Conservation (phyloP, 805 yeast species). For the Candida easanensis region DNA sequence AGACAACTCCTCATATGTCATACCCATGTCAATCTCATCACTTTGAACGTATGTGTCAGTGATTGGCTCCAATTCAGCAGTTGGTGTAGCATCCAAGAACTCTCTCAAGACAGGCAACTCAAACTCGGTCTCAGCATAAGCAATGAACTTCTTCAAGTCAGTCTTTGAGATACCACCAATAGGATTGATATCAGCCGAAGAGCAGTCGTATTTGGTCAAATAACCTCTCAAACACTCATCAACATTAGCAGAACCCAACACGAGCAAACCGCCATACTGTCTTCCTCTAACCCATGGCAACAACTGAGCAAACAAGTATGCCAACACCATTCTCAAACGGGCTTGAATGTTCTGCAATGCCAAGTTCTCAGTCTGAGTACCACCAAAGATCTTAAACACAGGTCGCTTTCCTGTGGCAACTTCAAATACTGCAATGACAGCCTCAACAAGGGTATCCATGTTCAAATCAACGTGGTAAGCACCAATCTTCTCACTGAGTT, state of each 20-base stretch:
- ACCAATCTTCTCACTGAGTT: constrained; percentile 72
- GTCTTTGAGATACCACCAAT: constrained; percentile 98
- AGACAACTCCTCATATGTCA: constrained; percentile 92
- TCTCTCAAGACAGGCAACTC: constrained; percentile 73
- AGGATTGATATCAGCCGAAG: constrained; percentile 96
- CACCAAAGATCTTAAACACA: constrained; percentile 88
- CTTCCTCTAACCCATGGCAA: constrained; percentile 91
- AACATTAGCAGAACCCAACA: constrained; percentile 93
- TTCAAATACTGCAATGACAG: constrained; percentile 75
- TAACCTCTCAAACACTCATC: constrained; percentile 97
- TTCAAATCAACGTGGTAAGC: constrained; percentile 89
- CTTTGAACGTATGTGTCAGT: constrained; percentile 90
- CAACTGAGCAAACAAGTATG: constrained; percentile 89
- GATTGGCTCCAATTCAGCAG: constrained; percentile 97
- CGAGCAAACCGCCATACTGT: constrained; percentile 70
- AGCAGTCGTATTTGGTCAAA: constrained; percentile 94
- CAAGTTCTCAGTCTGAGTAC: constrained; percentile 84
- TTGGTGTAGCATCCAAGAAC: constrained; percentile 89
- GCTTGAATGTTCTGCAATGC: constrained; percentile 98
- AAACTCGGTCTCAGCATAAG: constrained; percentile 68
- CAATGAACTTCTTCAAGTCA: constrained; percentile 83
- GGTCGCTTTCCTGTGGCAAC: constrained; percentile 90
- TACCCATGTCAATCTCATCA: constrained; percentile 98
- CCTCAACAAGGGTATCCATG: constrained; percentile 79
- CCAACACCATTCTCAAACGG: constrained; percentile 88